A percentile compares a stretch with the other conserved stretches of the same genome.
Conservation (phyloP, 108 stramenopile genomes). For the Skeletonema costatum region DNA sequence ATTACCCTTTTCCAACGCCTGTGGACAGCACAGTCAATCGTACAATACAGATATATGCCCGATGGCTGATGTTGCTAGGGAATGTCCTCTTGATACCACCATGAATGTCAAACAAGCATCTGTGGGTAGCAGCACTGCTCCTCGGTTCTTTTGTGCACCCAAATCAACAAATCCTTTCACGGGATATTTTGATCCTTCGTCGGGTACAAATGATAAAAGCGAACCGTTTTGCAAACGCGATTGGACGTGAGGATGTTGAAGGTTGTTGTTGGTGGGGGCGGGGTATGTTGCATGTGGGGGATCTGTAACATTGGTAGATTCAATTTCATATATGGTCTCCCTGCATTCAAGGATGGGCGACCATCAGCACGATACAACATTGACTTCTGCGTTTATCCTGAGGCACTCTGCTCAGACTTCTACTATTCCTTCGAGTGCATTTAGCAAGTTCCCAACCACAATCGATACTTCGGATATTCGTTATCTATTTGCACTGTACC, state of each 20-base stretch:
- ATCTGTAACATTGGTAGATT: slow-evolving; percentile 48
- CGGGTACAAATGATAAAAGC: not conserved
- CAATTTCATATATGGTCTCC: slow-evolving; percentile 42
- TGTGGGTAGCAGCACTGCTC: slow-evolving; percentile 20
- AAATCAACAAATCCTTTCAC: slow-evolving; percentile 9
- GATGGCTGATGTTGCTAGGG: not conserved
- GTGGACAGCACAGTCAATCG: slow-evolving; percentile 49
- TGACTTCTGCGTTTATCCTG: slow-evolving; percentile 34
- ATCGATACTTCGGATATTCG: slow-evolving; percentile 20
- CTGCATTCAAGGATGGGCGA: slow-evolving; percentile 32
- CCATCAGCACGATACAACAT: slow-evolving; percentile 23
- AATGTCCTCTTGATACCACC: slow-evolving; percentile 9
- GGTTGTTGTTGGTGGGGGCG: slow-evolving; percentile 49
- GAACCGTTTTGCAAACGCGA: slow-evolving; percentile 23
- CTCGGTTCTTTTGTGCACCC: slow-evolving; percentile 44
- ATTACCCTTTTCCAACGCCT: slow-evolving; percentile 28
- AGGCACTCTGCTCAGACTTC: slow-evolving; percentile 34
- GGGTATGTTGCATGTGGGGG: slow-evolving; percentile 38
- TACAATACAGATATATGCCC: slow-evolving; percentile 48
- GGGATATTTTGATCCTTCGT: slow-evolving; percentile 11
- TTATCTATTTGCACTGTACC: slow-evolving; percentile 31
- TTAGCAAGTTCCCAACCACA: slow-evolving; percentile 6
- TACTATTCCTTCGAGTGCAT: not conserved
- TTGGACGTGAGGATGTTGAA: slow-evolving; percentile 29
- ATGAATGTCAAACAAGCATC: slow-evolving; percentile 11